Percentiles rank a stretch among this genome's conserved stretches.
Conservation (phyloP, 1,139 yeast species). For the Geotrichum candidum region DNA sequence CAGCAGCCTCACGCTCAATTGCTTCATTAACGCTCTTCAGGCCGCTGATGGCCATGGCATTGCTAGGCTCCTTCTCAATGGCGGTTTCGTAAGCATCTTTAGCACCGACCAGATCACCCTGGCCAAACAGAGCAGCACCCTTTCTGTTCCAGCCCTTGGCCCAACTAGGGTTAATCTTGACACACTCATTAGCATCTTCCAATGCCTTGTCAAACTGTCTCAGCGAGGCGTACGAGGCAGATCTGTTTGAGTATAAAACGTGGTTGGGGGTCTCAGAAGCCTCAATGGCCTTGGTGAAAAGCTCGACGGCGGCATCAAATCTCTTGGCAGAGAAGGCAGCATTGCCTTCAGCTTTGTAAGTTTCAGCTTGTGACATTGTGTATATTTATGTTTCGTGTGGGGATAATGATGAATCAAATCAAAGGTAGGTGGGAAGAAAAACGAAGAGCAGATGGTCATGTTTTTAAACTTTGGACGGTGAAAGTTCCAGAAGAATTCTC, state of each 20-base stretch:
- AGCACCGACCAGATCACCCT: constrained; percentile 57
- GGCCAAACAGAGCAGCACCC: constrained; percentile 88
- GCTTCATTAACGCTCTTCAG: constrained; percentile 61
- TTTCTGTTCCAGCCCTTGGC: constrained; percentile 92
- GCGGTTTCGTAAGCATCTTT: constrained; percentile 71
- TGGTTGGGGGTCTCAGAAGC: constrained; percentile 80
- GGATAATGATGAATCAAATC: background rate
- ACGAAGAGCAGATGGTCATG: background rate
- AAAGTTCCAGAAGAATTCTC: background rate
- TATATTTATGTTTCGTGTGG: background rate
- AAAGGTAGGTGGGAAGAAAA: background rate
- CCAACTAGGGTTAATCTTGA: constrained; percentile 75
- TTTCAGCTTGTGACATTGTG: constrained; percentile 6
- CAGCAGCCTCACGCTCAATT: constrained; percentile 37
- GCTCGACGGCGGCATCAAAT: constrained; percentile 69
- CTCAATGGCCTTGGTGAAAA: constrained; percentile 80
- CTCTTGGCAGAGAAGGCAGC: constrained; percentile 87
- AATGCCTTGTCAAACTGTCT: constrained; percentile 69
- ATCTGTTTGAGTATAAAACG: constrained; percentile 85
- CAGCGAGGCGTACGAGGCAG: constrained; percentile 84
- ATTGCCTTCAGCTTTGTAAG: constrained; percentile 58
- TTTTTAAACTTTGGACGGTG: background rate
- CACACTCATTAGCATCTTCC: constrained; percentile 77
- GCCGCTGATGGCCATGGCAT: constrained; percentile 86
- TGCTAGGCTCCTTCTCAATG: constrained; percentile 69